phyloP scores from a whole-genome alignment of 495 filamentous ascomycete genomes.

The Articulospora tetracladia region DNA sequence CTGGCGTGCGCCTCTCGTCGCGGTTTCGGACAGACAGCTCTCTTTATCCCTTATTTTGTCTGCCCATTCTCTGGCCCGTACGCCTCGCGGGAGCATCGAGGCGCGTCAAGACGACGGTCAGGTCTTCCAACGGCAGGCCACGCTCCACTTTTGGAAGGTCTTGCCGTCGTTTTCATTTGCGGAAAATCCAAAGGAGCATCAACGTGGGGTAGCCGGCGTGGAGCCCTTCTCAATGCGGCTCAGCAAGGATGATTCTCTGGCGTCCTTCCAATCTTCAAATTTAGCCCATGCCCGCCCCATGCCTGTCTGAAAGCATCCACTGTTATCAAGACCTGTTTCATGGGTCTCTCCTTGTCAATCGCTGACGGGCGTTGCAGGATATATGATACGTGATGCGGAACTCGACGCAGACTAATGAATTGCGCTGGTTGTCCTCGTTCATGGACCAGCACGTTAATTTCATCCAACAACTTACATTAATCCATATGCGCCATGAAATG shows the following conservation, averaged over 20 bases:
- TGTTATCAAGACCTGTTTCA: conserved; percentile 10
- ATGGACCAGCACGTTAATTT: not conserved
- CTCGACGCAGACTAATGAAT: conserved; percentile 12
- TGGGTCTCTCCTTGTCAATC: conserved; percentile 19
- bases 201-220: not conserved
- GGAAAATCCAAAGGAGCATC: conserved; percentile 8
- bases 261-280: conserved; percentile 15
- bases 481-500: conserved; percentile 13
- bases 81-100: too few relatives aligned
- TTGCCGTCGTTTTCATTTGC: conserved; percentile 8
- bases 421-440: conserved; percentile 3
- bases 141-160: conserved; percentile 4
- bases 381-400: conserved; percentile 24
- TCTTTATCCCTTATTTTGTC: not conserved
- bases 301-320: conserved; percentile 1
- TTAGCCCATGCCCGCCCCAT: conserved; percentile 13
- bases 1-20: too few relatives aligned
- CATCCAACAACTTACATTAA: conserved; percentile 1
- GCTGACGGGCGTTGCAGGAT: conserved; percentile 19
- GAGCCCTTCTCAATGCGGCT: conserved; percentile 25
- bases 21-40: not conserved
- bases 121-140: not conserved
- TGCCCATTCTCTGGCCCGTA: too few relatives aligned
- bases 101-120: too few relatives aligned
- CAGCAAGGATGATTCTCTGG: conserved; percentile 14